Conservation (phyloP, 345 rosid species). For the Cardamine occulta region DNA sequence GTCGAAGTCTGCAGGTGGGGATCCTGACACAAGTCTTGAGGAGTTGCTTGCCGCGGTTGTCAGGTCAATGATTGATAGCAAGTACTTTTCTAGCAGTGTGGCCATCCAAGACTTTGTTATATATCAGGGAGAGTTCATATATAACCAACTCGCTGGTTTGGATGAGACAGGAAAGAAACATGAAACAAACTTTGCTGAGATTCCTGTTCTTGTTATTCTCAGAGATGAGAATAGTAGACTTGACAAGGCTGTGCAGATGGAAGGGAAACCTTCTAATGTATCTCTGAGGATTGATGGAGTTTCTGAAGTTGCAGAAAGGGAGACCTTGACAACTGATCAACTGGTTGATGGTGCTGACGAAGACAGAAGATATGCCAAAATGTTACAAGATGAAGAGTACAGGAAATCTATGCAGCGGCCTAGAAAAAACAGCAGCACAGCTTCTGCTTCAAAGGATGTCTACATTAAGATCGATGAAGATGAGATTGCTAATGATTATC, state of each 20-base stretch:
- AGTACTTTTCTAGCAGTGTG: slow-evolving; percentile 50
- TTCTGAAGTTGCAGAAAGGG: slow-evolving; percentile 34
- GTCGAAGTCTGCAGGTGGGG: slow-evolving; percentile 61
- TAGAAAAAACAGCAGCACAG: slow-evolving; percentile 50
- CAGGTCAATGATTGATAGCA: slow-evolving; percentile 63
- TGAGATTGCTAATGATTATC: slow-evolving; percentile 84
- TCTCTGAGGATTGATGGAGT: slow-evolving; percentile 50
- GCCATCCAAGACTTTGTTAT: slow-evolving; percentile 59
- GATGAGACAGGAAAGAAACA: slow-evolving; percentile 59
- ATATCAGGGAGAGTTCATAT: slow-evolving; percentile 71
- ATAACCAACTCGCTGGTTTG: slow-evolving; percentile 66
- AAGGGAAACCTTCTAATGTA: slow-evolving; percentile 40
- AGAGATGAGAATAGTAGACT: slow-evolving; percentile 52
- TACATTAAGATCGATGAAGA: slow-evolving; percentile 85
- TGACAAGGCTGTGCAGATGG: slow-evolving; percentile 37
- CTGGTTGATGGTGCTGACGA: slow-evolving; percentile 49
- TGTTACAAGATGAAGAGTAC: slow-evolving; percentile 78
- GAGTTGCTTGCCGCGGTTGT: slow-evolving; percentile 66
- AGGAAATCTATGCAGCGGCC: slow-evolving; percentile 61
- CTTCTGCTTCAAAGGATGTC: slow-evolving; percentile 45
- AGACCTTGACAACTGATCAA: slow-evolving; percentile 32
- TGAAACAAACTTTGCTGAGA: slow-evolving; percentile 47
- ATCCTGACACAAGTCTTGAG: slow-evolving; percentile 59
- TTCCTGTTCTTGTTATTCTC: slow-evolving; percentile 61
- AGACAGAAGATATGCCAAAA: slow-evolving; percentile 67